Conservation (phyloP, 371 early-diverging fungal genomes). For the Syncephalastrum racemosum region DNA sequence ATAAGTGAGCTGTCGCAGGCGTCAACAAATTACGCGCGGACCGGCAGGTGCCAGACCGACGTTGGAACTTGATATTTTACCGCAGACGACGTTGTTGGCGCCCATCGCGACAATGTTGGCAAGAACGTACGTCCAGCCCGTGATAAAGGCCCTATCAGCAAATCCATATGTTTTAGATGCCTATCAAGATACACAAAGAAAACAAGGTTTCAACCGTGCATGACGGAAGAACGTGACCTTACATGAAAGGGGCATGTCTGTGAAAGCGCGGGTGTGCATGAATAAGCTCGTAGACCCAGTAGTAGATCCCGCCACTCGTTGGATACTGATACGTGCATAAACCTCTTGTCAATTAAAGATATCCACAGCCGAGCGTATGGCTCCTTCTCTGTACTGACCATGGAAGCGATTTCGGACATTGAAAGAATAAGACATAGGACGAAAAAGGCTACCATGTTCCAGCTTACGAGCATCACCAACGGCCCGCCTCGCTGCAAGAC, state of each 20-base stretch:
- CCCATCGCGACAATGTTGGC: conserved; percentile 41
- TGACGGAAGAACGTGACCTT: conserved; percentile 13
- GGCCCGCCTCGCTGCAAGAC: conserved; percentile 47
- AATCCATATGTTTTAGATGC: not conserved
- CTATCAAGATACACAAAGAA: not conserved
- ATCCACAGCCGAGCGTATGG: not conserved
- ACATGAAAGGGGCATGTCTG: conserved; percentile 32
- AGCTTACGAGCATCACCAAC: conserved; percentile 41
- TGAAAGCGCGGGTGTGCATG: conserved; percentile 17
- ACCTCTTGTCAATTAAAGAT: not conserved
- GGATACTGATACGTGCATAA: conserved; percentile 41
- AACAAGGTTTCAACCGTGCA: not conserved
- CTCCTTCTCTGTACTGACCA: conserved; percentile 20
- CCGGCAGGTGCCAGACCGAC: not conserved
- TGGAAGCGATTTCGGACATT: conserved; percentile 72
- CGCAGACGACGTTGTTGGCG: conserved; percentile 45
- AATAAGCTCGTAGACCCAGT: conserved; percentile 49
- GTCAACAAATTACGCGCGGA: too few relatives aligned
- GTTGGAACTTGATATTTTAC: conserved; percentile 14
- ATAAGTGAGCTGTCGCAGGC: not conserved
- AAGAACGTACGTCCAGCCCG: conserved; percentile 44
- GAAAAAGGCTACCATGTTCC: conserved; percentile 64
- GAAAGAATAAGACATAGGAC: conserved; percentile 64
- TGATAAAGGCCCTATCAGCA: conserved; percentile 37
- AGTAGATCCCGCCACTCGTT: conserved; percentile 69